Evolutionary conservation across 2,329 filamentous ascomycete species (phyloP), one percentile per base, ranked within the genome.

Genomic region (Penicillium sp.): DNA sequence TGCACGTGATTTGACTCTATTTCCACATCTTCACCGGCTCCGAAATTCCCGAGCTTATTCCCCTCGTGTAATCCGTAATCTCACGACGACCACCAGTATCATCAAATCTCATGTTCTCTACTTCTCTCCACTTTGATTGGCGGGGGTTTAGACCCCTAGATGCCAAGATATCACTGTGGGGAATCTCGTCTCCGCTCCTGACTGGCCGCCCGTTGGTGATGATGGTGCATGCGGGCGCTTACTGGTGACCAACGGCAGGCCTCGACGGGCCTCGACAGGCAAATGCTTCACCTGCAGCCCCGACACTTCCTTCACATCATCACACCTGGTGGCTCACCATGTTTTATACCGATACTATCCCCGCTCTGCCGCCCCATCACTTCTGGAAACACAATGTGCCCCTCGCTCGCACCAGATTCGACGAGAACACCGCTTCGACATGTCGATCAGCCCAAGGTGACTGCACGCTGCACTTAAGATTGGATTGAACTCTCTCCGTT

Each of bases 161-260:
- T 45, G 38, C 48, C 55, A 33, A 57, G 54, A 58, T 56, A 42
- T 46, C 53, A 46, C 52, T 25, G 52, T 55, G 25, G 55, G 49
- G n/a, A 33, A 26, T 26, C 16, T n/a, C 38, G 55, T 58, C 38
- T 52, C 43, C 26, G 10, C 43, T 35, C 16, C 42, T 69, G 62
- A 69, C 55, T 70, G 65, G 64, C 51, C 57, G 58, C 64, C 60
- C 58, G 53, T 43, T 60, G 62, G 68, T 65, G 68, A 67, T 33
- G 48, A 63, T 62, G 60, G 46, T 71, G 70, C 70, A 73, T 64
- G 37, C 52, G 55, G 68, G 70, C 70, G 70, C 70, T 54, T 73
- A 73, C 60, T 61, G 63, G 43, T 48, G 62, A 65, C 70, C 69
- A 72, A 72, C 69, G 61, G 67, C 66, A 66, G 65, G 57, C 53